A percentile compares a stretch with the other conserved stretches of the same genome.
phyloP scores from a whole-genome alignment of 1,284 basidiomycete species.

The Phenoliferia sp. region DNA sequence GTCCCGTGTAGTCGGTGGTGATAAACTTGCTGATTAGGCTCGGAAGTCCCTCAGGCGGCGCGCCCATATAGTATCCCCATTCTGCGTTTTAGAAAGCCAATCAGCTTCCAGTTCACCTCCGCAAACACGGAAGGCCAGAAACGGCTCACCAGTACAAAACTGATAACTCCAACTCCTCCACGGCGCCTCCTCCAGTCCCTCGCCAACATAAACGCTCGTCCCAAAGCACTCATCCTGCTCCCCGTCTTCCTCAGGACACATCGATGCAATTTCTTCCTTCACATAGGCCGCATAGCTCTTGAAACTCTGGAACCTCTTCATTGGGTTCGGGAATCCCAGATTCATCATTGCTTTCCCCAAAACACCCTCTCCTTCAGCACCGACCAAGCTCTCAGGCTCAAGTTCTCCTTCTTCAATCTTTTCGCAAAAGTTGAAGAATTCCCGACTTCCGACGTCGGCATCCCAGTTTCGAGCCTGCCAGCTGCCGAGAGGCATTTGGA shows the following conservation, averaged over 20 bases:
- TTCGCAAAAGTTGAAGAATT: conserved; percentile 30
- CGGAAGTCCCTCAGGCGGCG: conserved; percentile 62
- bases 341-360: not conserved
- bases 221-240: conserved; percentile 63
- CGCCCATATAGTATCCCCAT: conserved; percentile 79
- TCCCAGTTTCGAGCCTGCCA: conserved; percentile 37
- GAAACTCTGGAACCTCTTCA: conserved; percentile 12
- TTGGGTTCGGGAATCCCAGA: conserved; percentile 17
- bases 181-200: conserved; percentile 55
- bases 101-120: not conserved
- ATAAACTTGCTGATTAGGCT: conserved; percentile 68
- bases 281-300: conserved; percentile 21
- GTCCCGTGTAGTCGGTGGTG: conserved; percentile 69
- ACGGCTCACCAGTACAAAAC: conserved; percentile 35
- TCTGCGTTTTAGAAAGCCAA: conserved; percentile 61
- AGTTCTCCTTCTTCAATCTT: conserved; percentile 2
- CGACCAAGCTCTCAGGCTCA: not conserved
- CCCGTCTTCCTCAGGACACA: conserved; percentile 22
- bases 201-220: conserved; percentile 60
- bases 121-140: not conserved
- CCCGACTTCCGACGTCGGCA: conserved; percentile 22
- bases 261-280: conserved; percentile 21
- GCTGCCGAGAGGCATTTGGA: conserved; percentile 31
- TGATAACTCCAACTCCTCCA: conserved; percentile 91
- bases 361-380: not conserved